Evolutionary conservation across 1,284 basidiomycete species (phyloP).

Genomic region (Trametes sp.): DNA sequence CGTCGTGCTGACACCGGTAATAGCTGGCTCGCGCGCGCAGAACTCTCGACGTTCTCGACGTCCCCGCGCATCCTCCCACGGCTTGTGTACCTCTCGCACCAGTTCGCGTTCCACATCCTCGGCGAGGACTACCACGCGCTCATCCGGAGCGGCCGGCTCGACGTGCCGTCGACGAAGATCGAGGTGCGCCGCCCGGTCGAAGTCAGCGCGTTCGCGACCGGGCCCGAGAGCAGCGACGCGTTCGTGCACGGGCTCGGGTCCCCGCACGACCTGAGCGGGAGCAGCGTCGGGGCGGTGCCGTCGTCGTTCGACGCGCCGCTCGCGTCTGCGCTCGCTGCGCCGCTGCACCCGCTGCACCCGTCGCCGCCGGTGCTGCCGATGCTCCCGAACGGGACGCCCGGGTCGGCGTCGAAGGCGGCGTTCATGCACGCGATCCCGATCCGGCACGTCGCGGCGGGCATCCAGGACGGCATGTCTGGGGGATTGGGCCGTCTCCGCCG

Average conservation of each 20-base stretch:
- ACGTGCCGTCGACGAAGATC: conserved; percentile 66
- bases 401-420: conserved; percentile 48
- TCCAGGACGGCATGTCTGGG: conserved; percentile 68
- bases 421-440: conserved; percentile 66
- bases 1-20: background rate
- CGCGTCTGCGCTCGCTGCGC: conserved; percentile 72
- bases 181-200: conserved; percentile 78
- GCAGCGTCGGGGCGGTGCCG: conserved; percentile 39
- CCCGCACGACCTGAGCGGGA: conserved; percentile 44
- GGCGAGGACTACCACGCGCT: conserved; percentile 84
- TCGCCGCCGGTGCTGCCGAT: conserved; percentile 69
- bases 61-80: conserved; percentile 69
- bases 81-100: conserved; percentile 81
- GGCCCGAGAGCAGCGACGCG: conserved; percentile 46
- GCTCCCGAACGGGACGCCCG: conserved; percentile 74
- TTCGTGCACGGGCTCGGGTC: conserved; percentile 61
- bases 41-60: conserved; percentile 76
- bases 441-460: conserved; percentile 51
- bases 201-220: conserved; percentile 57
- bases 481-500: conserved; percentile 59
- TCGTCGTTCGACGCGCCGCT: conserved; percentile 82
- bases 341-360: conserved; percentile 61
- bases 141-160: conserved; percentile 71
- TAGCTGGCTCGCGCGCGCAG: conserved; percentile 78
- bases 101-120: conserved; percentile 80